Evolutionary conservation across 2,329 filamentous ascomycete species (phyloP), one percentile per base, ranked within the genome.

Genomic region (Pseudogymnoascus sp.): DNA sequence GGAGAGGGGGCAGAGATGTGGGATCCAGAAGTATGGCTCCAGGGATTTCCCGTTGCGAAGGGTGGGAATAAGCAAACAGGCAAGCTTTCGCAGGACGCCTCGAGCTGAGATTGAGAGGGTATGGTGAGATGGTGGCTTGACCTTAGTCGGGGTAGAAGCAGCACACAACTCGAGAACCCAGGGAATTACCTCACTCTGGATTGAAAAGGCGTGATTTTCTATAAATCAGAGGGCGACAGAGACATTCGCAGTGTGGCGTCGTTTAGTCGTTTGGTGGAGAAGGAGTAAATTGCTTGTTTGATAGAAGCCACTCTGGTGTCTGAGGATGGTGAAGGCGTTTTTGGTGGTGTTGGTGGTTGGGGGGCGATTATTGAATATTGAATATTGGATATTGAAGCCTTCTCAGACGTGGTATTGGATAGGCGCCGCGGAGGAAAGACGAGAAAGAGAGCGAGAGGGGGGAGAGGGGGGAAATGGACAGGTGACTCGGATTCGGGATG

Each of bases 261-360:
- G 49, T 55, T 55, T 33, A 55, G 49, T 55, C 49, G 49, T 55
- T 55, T 21, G 49, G 49, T 55, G 49, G 49, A 55, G 29, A 55
- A 55, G 49, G 29, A 19, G 29, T 19, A 55, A 33, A 55, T 55
- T 55, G 49, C 29, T 35, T 55, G 49, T 55, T 35, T 55, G 49
- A 33, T 55, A 55, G 49, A 55, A 55, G 29, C 49, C 49, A 55
- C 45, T 52, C 45, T 52, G 10, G 12, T 21, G 26, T 55, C 29
- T 37, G 33, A 33, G 49, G 49, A 19, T 5, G 23, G 23, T 29
- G 43, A 52, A 21, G 43, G 21, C 43, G 43, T 49, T 10, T 7
- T 31, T 55, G 26, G 26, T 26, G n/a, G 8, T 55, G 45, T 55
- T 55, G 29, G 49, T 55, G 49, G 49, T 10, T n/a, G 29, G 49